These are phyloP conservation scores for Brettanomyces nanus DNA, from an alignment of 805 yeast species.

Conservation along the genomic window DNA sequence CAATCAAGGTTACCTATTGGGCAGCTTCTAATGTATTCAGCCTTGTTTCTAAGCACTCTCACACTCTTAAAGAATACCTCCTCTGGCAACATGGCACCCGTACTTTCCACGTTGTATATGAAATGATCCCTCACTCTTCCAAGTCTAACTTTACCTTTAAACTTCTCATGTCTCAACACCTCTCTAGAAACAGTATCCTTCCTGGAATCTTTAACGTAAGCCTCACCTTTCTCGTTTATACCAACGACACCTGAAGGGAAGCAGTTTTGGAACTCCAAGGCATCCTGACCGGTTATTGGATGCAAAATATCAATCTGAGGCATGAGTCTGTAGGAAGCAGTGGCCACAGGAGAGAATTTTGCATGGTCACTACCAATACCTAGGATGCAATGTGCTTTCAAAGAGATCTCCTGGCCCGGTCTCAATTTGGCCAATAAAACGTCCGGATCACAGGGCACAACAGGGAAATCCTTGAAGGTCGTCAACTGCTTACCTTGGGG, in stretches of 20 bases:
- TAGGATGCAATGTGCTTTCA: slow-evolving; percentile 82
- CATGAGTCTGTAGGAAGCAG: slow-evolving; percentile 89
- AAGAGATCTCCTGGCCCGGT: slow-evolving; percentile 93
- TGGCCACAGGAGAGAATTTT: slow-evolving; percentile 93
- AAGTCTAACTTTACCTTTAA: slow-evolving; percentile 77
- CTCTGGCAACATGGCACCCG: slow-evolving; percentile 96
- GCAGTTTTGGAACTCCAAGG: slow-evolving; percentile 74
- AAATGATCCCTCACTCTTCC: slow-evolving; percentile 92
- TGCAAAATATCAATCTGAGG: slow-evolving; percentile 74
- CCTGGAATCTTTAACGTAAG: slow-evolving; percentile 81
- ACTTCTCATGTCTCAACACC: slow-evolving; percentile 88
- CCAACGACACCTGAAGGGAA: slow-evolving; percentile 92
- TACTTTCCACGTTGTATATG: slow-evolving; percentile 87
- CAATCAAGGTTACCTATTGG: slow-evolving; percentile 57
- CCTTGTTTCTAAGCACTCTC: slow-evolving; percentile 77
- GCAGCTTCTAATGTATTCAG: slow-evolving; percentile 68
- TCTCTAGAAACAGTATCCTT: slow-evolving; percentile 96
- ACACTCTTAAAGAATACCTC: slow-evolving; percentile 91
- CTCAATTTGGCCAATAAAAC: slow-evolving; percentile 85
- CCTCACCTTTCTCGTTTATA: slow-evolving; percentile 56
- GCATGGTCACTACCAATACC: slow-evolving; percentile 93
- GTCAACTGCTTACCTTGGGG: slow-evolving; percentile 86
- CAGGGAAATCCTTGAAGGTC: slow-evolving; percentile 56
- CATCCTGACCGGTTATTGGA: slow-evolving; percentile 71
- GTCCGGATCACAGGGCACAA: slow-evolving; percentile 78